Base-by-base conservation (phyloP, 345 rosid species). In the Luvunga scandens region DNA sequence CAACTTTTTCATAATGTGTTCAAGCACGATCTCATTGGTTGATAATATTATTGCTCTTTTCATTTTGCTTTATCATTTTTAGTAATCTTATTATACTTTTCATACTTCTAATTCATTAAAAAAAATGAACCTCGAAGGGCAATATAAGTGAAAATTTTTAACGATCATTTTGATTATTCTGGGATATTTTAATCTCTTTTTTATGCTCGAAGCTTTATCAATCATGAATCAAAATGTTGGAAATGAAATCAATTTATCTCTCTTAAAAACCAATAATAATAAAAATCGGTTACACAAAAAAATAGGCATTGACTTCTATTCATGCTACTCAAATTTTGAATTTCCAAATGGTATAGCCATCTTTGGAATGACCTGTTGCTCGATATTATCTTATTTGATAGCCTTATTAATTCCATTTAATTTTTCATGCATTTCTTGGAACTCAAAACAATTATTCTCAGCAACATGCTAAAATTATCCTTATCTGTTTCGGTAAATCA, bases 291-390 rank as follows among this genome's bases (percentile, higher is more conserved):
- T 6, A 5, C 57, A 24, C 12, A 22, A 56, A 31, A 50, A 53
- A 5, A 71, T 1, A 30, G 42, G 75, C 14, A 57, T 72, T 72
- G 65, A 72, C 75, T n/a, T 57, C 30, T 21, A 22, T 72, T 72
- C n/a, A 56, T 72, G 50, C 7, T n/a, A 1, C 30, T 57, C 18
- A 34, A 57, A 6, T 21, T 56, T 28, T 6, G 53, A 72, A 31
- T 30, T 31, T 21, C 38, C 25, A 53, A 71, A 53, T 4, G 24
- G 57, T 39, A 16, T 12, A 68, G 10, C 22, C 33, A 25, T 25
- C 38, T 25, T 3, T 66, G 28, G 36, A 27, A 63, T 63, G 38
- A 14, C 30, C 6, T 64, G 38, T 45, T 45, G 1, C 5, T 12
- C 0, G 4, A 45, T 45, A 45, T 45, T 45, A 45, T 45, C 50